phyloP scores from a whole-genome alignment of 345 rosid species.

The Dovyalis caffra region DNA sequence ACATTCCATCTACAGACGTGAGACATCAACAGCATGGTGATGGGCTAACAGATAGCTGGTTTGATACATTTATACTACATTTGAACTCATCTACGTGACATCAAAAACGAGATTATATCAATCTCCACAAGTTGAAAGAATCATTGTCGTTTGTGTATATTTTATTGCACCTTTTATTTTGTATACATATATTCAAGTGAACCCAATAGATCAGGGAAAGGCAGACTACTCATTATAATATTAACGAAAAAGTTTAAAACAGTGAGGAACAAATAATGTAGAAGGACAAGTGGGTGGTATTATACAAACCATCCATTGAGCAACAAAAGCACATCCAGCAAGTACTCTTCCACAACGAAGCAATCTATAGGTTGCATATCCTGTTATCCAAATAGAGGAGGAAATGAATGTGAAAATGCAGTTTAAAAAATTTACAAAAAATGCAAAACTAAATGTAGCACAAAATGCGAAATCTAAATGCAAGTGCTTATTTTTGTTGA shows the following conservation, averaged over 20 bases:
- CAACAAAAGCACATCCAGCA: conserved; percentile 90
- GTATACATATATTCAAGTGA: neutral
- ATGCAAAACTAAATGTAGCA: conserved; percentile 15
- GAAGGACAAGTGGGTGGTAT: neutral
- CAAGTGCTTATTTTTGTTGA: neutral
- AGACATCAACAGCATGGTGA: neutral
- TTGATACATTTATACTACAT: neutral
- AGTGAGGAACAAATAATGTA: neutral
- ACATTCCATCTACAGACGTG: neutral
- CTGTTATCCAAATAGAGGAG: conserved; percentile 42
- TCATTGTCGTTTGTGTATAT: neutral
- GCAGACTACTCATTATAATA: neutral
- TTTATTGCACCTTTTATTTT: neutral
- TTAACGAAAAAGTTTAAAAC: neutral
- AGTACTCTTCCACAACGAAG: conserved; percentile 85
- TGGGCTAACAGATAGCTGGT: neutral
- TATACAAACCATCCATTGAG: conserved; percentile 91
- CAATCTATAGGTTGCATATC: conserved; percentile 96
- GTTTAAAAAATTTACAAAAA: neutral
- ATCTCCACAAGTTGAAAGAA: neutral
- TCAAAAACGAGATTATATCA: neutral
- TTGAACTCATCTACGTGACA: neutral
- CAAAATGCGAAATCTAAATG: neutral
- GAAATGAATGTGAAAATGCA: conserved; percentile 8
- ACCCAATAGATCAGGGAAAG: neutral